phyloP scores from a whole-genome alignment of 805 yeast genomes.

The Schizosaccharomyces cryophilus region DNA sequence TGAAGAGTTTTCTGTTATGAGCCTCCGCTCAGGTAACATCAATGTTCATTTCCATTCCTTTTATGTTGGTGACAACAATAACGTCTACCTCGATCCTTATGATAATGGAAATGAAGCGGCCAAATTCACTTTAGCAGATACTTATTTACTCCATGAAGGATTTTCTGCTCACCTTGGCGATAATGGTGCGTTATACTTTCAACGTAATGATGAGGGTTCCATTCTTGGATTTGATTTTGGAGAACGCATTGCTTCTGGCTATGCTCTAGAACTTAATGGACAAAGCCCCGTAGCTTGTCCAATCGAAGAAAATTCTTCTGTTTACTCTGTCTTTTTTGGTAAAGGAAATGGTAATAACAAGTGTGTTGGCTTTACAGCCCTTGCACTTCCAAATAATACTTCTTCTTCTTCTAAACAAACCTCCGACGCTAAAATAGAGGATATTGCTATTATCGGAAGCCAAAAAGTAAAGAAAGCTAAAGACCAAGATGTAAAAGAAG shows the following conservation, averaged over 20 bases:
- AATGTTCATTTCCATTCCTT: background rate
- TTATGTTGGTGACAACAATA: background rate
- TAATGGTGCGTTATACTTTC: background rate
- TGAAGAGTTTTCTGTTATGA: background rate
- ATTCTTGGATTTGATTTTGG: background rate
- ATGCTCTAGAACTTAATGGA: background rate
- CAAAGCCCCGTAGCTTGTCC: background rate
- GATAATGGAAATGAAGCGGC: background rate
- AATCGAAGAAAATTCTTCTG: background rate
- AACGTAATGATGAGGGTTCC: background rate
- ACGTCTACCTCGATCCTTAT: background rate
- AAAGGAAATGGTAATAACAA: background rate
- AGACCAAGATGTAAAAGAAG: background rate
- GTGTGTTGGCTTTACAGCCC: background rate
- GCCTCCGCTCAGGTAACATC: background rate
- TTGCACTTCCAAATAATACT: background rate
- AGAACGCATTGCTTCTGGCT: background rate
- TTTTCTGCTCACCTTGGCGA: background rate
- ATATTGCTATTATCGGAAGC: background rate
- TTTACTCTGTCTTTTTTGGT: background rate
- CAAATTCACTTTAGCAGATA: background rate
- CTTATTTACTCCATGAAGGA: background rate
- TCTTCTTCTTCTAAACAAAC: background rate
- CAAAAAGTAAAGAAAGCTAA: background rate
- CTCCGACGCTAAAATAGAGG: background rate